Evolutionary conservation across 331 rosid genomes (phyloP), one percentile per base, ranked within the genome.

Genomic region (Spiraea crenata): DNA sequence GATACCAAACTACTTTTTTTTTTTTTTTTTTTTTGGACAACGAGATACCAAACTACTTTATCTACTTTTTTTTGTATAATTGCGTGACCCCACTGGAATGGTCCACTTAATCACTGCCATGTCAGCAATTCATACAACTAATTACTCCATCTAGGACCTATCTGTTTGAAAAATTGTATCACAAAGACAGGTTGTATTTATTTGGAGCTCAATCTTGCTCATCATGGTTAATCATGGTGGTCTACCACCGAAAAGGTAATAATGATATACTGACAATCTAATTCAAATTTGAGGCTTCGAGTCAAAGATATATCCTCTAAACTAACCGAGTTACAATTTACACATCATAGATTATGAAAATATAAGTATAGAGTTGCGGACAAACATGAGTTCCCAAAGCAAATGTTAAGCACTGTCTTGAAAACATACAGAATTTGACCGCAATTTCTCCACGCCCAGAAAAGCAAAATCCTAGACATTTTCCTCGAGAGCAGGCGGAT

Each of bases 401-500:
- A 25, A 25, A 25, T 25, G 31, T 25, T 25, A 25, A 25, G 31
- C 31, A 25, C 31, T 25, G 31, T 25, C 31, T 25, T 25, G 31
- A 25, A 25, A 25, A 25, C 31, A 25, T 2, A 25, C 41, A 17
- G 51, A 63, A 49, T 3, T 25, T 25, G n/a, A 57, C 11, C n/a
- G 10, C 37, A 19, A 0, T 39, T 25, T 25, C 48, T 38, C 51
- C 51, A 63, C 11, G 51, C 37, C 68, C 10, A 4, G 61, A 13
- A 37, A 6, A 55, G 31, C 31, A 25, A 25, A 25, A 25, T 25
- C 31, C 31, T 2, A 25, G 31, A 25, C 31, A 25, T 25, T 25
- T 25, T 25, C 85, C 92, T 87, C 86, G 90, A 82, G 62, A 81
- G 31, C 83, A 82, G 88, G 57, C 55, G 52, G 93, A 87, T 84